Conservation (phyloP, 768 basidiomycete species). For the Amanita phalloides region DNA sequence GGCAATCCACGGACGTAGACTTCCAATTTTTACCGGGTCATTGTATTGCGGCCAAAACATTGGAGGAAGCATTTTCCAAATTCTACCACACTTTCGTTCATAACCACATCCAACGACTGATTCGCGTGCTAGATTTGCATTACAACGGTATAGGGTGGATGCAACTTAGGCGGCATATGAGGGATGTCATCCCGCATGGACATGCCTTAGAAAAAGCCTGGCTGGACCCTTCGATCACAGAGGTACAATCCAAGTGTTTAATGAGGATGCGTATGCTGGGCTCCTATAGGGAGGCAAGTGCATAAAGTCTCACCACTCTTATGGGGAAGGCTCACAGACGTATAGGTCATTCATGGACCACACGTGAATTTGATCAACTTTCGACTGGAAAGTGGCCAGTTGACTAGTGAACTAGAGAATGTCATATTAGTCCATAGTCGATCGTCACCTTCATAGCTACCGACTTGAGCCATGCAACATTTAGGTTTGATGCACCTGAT, state of each 20-base stretch:
- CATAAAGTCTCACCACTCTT: neutral
- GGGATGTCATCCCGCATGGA: constrained; percentile 28
- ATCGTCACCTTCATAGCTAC: neutral
- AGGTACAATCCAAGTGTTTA: constrained; percentile 43
- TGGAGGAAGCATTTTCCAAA: constrained; percentile 43
- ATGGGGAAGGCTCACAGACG: constrained; percentile 1
- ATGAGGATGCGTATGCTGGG: constrained; percentile 49
- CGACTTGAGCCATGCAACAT: too few relatives aligned
- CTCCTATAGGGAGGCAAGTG: constrained; percentile 42
- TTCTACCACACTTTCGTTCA: constrained; percentile 53
- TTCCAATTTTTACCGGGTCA: constrained; percentile 44
- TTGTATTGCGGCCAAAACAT: constrained; percentile 34
- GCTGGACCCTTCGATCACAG: constrained; percentile 27
- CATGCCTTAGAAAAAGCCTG: constrained; percentile 37
- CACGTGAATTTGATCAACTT: constrained; percentile 47
- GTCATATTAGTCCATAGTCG: neutral
- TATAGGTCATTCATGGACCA: constrained; percentile 42
- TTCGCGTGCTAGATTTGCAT: constrained; percentile 41
- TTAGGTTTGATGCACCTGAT: too few relatives aligned
- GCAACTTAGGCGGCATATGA: constrained; percentile 35
- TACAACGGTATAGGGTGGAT: constrained; percentile 41
- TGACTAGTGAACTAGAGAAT: neutral
- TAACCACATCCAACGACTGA: constrained; percentile 48
- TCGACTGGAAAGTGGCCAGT: constrained; percentile 14
- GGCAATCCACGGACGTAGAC: constrained; percentile 34